These are phyloP conservation scores for Scedosporium dehoogii DNA, from an alignment of 2,329 filamentous ascomycete genomes.

Conservation along the genomic window DNA sequence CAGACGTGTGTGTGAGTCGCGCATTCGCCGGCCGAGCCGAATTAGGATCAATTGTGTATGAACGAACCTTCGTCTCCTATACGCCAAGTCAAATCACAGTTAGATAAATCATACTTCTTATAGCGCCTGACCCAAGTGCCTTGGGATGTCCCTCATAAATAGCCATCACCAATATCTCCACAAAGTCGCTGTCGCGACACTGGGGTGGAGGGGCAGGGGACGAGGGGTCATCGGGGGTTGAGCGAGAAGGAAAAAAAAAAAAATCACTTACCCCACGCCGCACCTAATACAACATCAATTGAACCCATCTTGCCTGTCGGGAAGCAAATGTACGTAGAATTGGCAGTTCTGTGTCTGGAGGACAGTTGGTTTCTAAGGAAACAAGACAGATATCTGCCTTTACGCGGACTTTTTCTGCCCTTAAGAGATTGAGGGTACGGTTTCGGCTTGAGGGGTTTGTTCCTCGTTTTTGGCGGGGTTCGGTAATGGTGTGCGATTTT, in stretches of 20 bases:
- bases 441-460: slow-evolving; percentile 2
- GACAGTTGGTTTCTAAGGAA: not conserved
- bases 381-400: not conserved
- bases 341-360: not conserved
- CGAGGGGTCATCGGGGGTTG: not conserved
- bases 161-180: not conserved
- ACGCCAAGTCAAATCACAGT: not conserved
- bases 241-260: not conserved
- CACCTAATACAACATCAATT: slow-evolving; percentile 7
- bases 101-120: not conserved
- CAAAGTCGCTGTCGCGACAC: not conserved
- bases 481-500: slow-evolving; percentile 4
- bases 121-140: not conserved
- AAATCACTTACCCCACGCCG: slow-evolving; percentile 4
- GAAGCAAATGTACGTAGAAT: not conserved
- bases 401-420: not conserved
- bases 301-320: slow-evolving; percentile 5
- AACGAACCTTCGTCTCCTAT: slow-evolving; percentile 7
- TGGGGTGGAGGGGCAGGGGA: not conserved
- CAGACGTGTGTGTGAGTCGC: not conserved
- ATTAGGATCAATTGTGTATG: not conserved
- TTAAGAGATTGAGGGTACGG: not conserved
- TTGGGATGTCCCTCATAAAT: not conserved
- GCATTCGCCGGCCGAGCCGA: not conserved
- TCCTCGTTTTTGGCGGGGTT: slow-evolving; percentile 7